Conservation (phyloP, 805 yeast species). For the Kodamaea kaohsiungensis region DNA sequence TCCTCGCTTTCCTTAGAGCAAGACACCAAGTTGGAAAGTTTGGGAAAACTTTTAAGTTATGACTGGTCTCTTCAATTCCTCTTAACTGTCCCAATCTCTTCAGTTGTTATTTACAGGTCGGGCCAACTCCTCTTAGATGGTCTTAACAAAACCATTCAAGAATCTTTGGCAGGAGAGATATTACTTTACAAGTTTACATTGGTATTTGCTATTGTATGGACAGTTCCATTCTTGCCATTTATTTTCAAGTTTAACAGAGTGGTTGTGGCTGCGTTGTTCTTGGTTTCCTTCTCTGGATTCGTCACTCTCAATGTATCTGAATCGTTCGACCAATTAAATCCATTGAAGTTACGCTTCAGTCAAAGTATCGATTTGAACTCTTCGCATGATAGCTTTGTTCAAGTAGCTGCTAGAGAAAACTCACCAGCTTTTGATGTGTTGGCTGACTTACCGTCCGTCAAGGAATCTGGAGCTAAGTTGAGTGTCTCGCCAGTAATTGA, state of each 20-base stretch:
- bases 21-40: conserved; percentile 27
- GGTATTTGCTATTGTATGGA: conserved; percentile 30
- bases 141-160: conserved; percentile 69
- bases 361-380: conserved; percentile 56
- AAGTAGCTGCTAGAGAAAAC: conserved; percentile 53
- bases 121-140: conserved; percentile 64
- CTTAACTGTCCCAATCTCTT: conserved; percentile 63
- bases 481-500: conserved; percentile 38
- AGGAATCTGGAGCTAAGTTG: conserved; percentile 28
- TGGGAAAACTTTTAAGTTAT: conserved; percentile 44
- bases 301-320: conserved; percentile 34
- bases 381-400: conserved; percentile 37
- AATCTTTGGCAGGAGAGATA: conserved; percentile 48
- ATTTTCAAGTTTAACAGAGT: conserved; percentile 63
- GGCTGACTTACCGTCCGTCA: conserved; percentile 64
- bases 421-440: conserved; percentile 47
- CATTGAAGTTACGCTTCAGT: conserved; percentile 70
- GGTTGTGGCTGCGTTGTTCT: conserved; percentile 41
- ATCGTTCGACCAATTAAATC: conserved; percentile 65
- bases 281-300: conserved; percentile 30
- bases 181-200: conserved; percentile 31
- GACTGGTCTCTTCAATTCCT: conserved; percentile 83
- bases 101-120: conserved; percentile 53
- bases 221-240: conserved; percentile 63
- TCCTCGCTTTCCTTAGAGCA: conserved; percentile 1